Evolutionary conservation across 2,329 filamentous ascomycete species (phyloP).

Genomic region (Daldinia eschscholtzii): DNA sequence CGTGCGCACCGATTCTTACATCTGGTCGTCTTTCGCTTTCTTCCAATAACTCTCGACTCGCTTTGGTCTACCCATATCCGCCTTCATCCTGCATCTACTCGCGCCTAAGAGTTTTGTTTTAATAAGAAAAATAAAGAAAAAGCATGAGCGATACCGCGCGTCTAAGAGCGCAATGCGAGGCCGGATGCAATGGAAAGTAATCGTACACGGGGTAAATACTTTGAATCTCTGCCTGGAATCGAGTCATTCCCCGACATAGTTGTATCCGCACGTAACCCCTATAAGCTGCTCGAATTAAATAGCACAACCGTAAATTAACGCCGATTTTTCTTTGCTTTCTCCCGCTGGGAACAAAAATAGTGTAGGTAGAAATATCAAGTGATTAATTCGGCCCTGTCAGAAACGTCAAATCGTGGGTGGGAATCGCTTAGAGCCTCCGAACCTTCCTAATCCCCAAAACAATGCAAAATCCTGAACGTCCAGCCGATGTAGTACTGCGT

Average conservation of each 20-base stretch:
- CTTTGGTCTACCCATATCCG: conserved; percentile 16
- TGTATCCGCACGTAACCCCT: conserved; percentile 17
- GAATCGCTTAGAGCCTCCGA: conserved; percentile 40
- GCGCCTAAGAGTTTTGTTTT: conserved; percentile 37
- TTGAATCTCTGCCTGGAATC: conserved; percentile 25
- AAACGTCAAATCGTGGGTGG: conserved; percentile 41
- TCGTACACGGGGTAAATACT: conserved; percentile 37
- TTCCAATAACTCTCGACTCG: conserved; percentile 18
- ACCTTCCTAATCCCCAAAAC: conserved; percentile 36
- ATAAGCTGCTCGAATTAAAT: conserved; percentile 23
- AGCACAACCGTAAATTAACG: conserved; percentile 37
- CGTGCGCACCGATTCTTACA: not conserved
- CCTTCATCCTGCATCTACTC: conserved; percentile 40
- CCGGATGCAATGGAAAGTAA: conserved; percentile 20
- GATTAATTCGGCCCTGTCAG: conserved; percentile 36
- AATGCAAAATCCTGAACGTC: conserved; percentile 45
- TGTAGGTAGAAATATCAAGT: conserved; percentile 24
- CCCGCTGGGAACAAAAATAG: conserved; percentile 23
- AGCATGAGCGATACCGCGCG: conserved; percentile 11
- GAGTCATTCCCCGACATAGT: conserved; percentile 18
- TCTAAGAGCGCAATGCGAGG: conserved; percentile 8
- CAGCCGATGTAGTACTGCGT: conserved; percentile 37
- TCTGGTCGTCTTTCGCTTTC: conserved; percentile 20
- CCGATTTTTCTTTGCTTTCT: conserved; percentile 37
- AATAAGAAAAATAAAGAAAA: conserved; percentile 25